Evolutionary conservation across 352 stramenopile species (phyloP), one percentile per base, ranked within the genome.

Genomic region (Thraustochytrium striatum): DNA sequence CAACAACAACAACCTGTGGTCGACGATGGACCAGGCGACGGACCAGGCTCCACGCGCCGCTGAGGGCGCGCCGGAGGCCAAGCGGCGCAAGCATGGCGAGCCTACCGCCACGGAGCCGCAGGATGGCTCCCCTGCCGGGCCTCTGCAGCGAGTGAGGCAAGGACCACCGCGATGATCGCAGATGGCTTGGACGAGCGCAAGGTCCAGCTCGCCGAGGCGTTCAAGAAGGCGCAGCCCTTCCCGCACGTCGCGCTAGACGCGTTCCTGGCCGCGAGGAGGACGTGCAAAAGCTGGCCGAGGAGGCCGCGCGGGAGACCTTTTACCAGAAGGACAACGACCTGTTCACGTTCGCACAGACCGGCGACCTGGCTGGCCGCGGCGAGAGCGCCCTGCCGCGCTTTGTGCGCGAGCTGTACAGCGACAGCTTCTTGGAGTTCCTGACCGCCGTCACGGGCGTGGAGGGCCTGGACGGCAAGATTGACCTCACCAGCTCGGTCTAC

Each of bases 321-420:
- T 79, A 55, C 52, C 50, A 21, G 8, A 79, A 79, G 69, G 47
- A 69, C 35, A 69, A 69, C 50, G 78, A 82, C 35, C 53, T 82
- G 9, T 82, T 82, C 59, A 33, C 80, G 21, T 82, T 82, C 78
- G 38, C 69, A 50, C 78, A 82, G 52, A 81, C 16, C 39, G 53
- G 58, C 11, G 33, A 72, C 36, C 70, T 82, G 32, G 50, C 39
- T 3, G 39, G 19, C 19, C 19, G n/a, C 38, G 21, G 33, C 30
- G 38, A 32, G 25, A 44, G 61, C 50, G 65, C 57, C 3, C 65
- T 82, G 30, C 13, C 11, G 13, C n/a, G 39, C 19, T 47, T 82
- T 25, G 70, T 47, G n/a, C 25, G 58, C 16, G 65, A 50, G 11
- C 55, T 82, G 36, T 82, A 81, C 52, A 59, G 44, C 35, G 39